A percentile compares a stretch with the other conserved stretches of the same genome.
Evolutionary conservation across 1,284 basidiomycete genomes (phyloP).

Genomic region (Apiotrichum siamense): DNA sequence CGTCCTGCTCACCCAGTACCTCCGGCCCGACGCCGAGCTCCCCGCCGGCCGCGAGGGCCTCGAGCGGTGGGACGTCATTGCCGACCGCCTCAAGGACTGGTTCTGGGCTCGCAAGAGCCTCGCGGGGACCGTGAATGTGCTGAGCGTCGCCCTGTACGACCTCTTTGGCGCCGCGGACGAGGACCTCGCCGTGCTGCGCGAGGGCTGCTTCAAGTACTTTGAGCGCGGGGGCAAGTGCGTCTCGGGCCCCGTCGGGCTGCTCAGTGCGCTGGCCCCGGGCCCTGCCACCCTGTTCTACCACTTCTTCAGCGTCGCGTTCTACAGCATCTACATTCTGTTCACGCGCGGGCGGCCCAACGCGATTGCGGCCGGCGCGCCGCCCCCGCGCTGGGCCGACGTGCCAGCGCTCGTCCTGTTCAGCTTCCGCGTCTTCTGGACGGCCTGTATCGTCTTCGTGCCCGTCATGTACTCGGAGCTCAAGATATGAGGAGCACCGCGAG

Average conservation of each 20-base stretch:
- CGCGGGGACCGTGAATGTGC: constrained; percentile 76
- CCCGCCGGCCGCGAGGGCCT: constrained; percentile 41
- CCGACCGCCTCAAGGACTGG: constrained; percentile 62
- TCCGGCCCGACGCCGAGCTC: constrained; percentile 47
- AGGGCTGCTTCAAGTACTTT: constrained; percentile 97
- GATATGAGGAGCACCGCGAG: constrained; percentile 22
- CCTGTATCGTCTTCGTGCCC: constrained; percentile 76
- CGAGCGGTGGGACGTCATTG: constrained; percentile 60
- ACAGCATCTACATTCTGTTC: constrained; percentile 82
- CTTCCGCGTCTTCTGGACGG: constrained; percentile 70
- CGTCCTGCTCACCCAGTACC: constrained; percentile 61
- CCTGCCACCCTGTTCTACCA: constrained; percentile 76
- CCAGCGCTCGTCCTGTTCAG: constrained; percentile 57
- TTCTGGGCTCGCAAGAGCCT: constrained; percentile 78
- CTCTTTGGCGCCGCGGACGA: constrained; percentile 72
- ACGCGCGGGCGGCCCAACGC: no score
- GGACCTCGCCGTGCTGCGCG: constrained; percentile 69
- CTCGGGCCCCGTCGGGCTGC: constrained; percentile 77
- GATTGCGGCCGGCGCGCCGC: no score
- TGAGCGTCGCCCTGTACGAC: constrained; percentile 85
- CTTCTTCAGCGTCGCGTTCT: constrained; percentile 94
- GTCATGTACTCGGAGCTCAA: constrained; percentile 76
- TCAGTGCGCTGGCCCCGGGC: constrained; percentile 66
- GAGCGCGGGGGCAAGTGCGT: constrained; percentile 86
- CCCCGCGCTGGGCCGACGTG: constrained; percentile 55